Evolutionary conservation across 169 alveolate genomes (phyloP).

Genomic region (Plasmodium cynomolgi): DNA sequence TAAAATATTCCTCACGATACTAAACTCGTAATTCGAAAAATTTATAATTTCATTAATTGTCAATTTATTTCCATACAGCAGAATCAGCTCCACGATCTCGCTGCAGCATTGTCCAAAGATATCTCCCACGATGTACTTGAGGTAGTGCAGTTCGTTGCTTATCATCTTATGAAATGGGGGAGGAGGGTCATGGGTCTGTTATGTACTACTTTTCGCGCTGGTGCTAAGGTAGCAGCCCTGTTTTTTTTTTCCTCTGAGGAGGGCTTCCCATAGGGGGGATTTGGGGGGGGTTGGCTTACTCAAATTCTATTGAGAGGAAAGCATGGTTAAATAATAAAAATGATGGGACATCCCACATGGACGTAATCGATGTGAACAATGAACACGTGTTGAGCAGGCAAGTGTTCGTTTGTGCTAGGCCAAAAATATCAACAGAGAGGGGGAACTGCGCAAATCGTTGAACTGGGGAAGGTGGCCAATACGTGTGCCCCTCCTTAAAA

Average conservation of each 20-base stretch:
- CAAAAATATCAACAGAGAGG: not conserved
- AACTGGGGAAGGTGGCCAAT: not conserved
- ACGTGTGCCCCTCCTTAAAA: not conserved
- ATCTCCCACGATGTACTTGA: conserved; percentile 46
- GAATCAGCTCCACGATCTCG: conserved; percentile 53
- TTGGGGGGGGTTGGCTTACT: not conserved
- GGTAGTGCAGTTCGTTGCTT: conserved; percentile 46
- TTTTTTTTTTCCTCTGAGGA: not conserved
- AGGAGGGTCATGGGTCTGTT: not conserved
- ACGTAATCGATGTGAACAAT: not conserved
- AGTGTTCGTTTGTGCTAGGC: not conserved
- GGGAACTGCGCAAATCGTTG: not conserved
- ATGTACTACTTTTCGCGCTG: not conserved
- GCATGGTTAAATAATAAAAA: not conserved
- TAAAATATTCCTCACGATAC: conserved; percentile 35
- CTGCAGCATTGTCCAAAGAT: conserved; percentile 43
- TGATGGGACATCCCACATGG: not conserved
- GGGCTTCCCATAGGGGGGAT: not conserved
- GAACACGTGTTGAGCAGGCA: not conserved
- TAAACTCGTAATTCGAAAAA: conserved; percentile 43
- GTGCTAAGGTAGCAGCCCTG: not conserved
- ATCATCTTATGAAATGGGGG: conserved; percentile 32
- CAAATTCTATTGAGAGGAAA: not conserved
- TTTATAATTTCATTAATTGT: conserved; percentile 55
- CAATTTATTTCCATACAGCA: conserved; percentile 48